Percentiles rank a stretch among this genome's conserved stretches.
These are phyloP conservation scores for Basidiobolus meristosporus DNA, from an alignment of 371 early-diverging fungal genomes.

Conservation along the genomic window DNA sequence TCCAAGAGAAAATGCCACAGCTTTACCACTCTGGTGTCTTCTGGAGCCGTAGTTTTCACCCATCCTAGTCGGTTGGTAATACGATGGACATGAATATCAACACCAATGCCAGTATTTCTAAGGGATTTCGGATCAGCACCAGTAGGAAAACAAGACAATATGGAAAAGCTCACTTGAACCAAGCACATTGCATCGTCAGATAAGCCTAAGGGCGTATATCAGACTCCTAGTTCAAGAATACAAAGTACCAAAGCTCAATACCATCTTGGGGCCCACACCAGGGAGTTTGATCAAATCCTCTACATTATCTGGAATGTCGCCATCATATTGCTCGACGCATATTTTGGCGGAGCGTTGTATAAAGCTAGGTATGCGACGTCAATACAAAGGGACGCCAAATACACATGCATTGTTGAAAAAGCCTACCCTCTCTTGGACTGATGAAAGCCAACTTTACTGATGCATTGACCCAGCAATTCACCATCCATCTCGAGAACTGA, in stretches of 20 bases:
- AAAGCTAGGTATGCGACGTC: conserved; percentile 13
- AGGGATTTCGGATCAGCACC: neutral
- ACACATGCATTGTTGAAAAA: neutral
- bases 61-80: conserved; percentile 85
- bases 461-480: conserved; percentile 40
- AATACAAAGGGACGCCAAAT: neutral
- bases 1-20: neutral
- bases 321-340: conserved; percentile 41
- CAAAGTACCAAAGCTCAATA: conserved; percentile 2
- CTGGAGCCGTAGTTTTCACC: conserved; percentile 61
- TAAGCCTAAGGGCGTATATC: conserved; percentile 30
- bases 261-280: conserved; percentile 98
- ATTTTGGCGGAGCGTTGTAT: conserved; percentile 60
- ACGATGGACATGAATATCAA: conserved; percentile 97
- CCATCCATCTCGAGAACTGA: conserved; percentile 30
- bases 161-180: conserved; percentile 39
- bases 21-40: conserved; percentile 53
- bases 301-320: conserved; percentile 73
- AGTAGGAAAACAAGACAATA: neutral
- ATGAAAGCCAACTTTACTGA: conserved; percentile 83
- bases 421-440: conserved; percentile 52
- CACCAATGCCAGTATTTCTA: conserved; percentile 83
- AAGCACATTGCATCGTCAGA: conserved; percentile 67
- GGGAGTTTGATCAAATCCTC: conserved; percentile 65
- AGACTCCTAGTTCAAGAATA: neutral